phyloP scores from a whole-genome alignment of 2,329 filamentous ascomycete species.

The Stachybotrys chartarum region DNA sequence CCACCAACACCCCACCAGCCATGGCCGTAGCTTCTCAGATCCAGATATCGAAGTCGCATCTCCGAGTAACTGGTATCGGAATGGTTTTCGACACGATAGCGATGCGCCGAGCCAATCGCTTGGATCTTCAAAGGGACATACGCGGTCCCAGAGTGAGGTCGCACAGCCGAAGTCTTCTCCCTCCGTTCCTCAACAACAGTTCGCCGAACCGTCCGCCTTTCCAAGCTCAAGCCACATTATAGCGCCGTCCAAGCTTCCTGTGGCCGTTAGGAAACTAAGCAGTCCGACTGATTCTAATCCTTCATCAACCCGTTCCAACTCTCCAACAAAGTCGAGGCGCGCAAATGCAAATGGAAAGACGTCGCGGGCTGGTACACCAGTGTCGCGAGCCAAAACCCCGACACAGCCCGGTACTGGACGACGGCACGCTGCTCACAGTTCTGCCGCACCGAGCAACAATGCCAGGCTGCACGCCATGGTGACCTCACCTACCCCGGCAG shows the following conservation, averaged over 20 bases:
- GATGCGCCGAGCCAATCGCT: constrained; percentile 11
- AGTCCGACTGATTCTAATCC: constrained; percentile 40
- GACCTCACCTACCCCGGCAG: constrained; percentile 59
- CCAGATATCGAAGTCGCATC: constrained; percentile 53
- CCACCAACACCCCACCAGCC: constrained; percentile 37
- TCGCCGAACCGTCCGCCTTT: constrained; percentile 11
- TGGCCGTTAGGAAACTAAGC: constrained; percentile 37
- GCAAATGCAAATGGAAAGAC: constrained; percentile 32
- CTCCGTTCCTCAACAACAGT: constrained; percentile 24
- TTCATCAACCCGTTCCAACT: constrained; percentile 48
- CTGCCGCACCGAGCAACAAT: constrained; percentile 44
- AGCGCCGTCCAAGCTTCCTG: constrained; percentile 34
- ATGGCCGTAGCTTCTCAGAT: constrained; percentile 49
- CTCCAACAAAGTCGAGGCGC: constrained; percentile 41
- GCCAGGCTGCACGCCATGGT: constrained; percentile 67
- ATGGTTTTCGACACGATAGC: constrained; percentile 17
- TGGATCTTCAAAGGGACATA: constrained; percentile 25
- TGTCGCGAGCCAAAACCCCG: constrained; percentile 36
- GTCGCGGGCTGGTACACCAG: constrained; percentile 28
- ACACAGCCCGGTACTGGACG: constrained; percentile 25
- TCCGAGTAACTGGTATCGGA: constrained; percentile 59
- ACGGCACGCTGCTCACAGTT: constrained; percentile 32
- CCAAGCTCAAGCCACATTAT: constrained; percentile 15
- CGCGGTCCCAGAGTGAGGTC: constrained; percentile 56
- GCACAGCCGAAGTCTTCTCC: constrained; percentile 26